A percentile compares a stretch with the other conserved stretches of the same genome.
These are phyloP conservation scores for Aphanoascus verrucosus DNA, from an alignment of 2,329 filamentous ascomycete species.

Conservation along the genomic window DNA sequence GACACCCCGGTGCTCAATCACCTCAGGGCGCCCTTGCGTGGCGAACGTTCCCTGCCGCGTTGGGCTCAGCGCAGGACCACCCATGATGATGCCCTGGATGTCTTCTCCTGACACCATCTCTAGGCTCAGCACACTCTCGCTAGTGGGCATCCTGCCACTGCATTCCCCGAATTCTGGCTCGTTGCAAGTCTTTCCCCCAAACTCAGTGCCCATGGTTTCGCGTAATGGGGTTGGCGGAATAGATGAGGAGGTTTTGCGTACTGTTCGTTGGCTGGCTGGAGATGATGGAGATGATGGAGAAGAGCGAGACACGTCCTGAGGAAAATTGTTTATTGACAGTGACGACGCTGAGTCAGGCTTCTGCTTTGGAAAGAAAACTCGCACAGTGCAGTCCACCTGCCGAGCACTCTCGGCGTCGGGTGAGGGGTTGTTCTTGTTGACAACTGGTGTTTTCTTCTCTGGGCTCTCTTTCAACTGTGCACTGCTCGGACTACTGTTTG, in stretches of 20 bases:
- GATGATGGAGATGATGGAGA: constrained; percentile 1
- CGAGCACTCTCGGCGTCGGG: not conserved
- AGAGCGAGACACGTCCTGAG: not conserved
- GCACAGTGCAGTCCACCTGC: not conserved
- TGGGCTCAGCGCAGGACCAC: constrained; percentile 11
- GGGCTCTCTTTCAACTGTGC: not conserved
- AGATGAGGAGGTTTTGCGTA: not conserved
- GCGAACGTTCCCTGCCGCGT: constrained; percentile 14
- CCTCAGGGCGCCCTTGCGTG: constrained; percentile 9
- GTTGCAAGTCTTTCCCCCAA: not conserved
- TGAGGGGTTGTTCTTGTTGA: not conserved
- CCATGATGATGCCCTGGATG: constrained; percentile 18
- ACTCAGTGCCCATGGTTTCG: not conserved
- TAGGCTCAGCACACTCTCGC: not conserved
- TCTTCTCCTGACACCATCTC: not conserved
- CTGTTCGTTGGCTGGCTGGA: not conserved
- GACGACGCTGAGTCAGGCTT: not conserved
- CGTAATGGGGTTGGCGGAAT: not conserved
- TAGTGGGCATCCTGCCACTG: not conserved
- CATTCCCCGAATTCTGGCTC: not conserved
- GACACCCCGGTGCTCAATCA: constrained; percentile 7
- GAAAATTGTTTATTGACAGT: not conserved
- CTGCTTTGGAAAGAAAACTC: constrained; percentile 5
- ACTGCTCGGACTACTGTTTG: not conserved
- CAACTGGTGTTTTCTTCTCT: not conserved